These are phyloP conservation scores for Daldinia grandis DNA, from an alignment of 495 filamentous ascomycete genomes.

Conservation along the genomic window DNA sequence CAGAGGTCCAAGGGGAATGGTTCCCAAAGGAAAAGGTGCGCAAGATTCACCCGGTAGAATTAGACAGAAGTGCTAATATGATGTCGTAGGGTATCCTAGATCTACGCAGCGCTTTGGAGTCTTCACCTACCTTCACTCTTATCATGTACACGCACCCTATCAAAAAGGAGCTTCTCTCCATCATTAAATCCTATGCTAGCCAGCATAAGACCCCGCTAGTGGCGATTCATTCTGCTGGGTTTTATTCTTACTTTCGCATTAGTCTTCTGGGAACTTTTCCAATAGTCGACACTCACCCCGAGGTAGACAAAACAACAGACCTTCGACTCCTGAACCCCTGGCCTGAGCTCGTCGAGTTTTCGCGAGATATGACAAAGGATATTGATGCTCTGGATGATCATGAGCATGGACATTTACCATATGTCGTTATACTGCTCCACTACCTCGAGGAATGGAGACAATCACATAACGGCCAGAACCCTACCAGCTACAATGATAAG, in stretches of 20 bases:
- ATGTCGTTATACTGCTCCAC: constrained; percentile 82
- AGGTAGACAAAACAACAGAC: constrained; percentile 84
- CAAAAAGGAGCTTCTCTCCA: constrained; percentile 62
- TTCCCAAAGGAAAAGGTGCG: constrained; percentile 55
- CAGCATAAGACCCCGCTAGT: constrained; percentile 76
- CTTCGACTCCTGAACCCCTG: constrained; percentile 87
- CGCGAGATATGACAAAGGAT: constrained; percentile 65
- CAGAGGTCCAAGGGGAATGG: constrained; percentile 84
- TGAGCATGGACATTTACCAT: constrained; percentile 93
- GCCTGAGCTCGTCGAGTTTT: constrained; percentile 78
- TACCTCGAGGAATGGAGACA: constrained; percentile 87
- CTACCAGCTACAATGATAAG: constrained; percentile 85
- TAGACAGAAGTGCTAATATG: constrained; percentile 29
- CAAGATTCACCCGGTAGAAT: constrained; percentile 32
- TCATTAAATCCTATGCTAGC: constrained; percentile 65
- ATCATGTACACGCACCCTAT: constrained; percentile 80
- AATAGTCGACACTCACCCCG: constrained; percentile 97
- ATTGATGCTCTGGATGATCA: constrained; percentile 77
- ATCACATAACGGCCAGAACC: constrained; percentile 71
- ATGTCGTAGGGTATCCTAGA: constrained; percentile 33
- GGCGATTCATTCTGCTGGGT: constrained; percentile 85
- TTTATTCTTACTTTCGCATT: constrained; percentile 84
- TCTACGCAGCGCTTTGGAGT: constrained; percentile 46
- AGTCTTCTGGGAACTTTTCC: constrained; percentile 79
- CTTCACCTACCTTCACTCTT: constrained; percentile 69